phyloP scores from a whole-genome alignment of 2,329 filamentous ascomycete genomes.

The Aspergillus sp. region DNA sequence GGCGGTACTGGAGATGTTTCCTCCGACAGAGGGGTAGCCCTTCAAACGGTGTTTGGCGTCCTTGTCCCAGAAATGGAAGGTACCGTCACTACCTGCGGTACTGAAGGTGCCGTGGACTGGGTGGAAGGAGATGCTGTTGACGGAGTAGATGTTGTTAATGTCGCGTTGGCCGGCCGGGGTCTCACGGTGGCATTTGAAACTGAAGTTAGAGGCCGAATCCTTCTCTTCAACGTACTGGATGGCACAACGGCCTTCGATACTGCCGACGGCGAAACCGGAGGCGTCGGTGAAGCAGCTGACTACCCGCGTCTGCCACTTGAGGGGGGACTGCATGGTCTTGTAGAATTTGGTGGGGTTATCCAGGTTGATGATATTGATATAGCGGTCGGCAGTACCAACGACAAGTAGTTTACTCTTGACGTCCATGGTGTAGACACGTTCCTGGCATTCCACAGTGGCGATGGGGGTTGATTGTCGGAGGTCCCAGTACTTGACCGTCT shows the following conservation, averaged over 20 bases:
- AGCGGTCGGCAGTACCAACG: constrained; percentile 86
- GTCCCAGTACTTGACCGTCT: constrained; percentile 56
- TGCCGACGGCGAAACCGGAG: constrained; percentile 87
- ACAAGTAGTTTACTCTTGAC: constrained; percentile 84
- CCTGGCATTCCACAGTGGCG: constrained; percentile 43
- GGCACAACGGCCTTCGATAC: constrained; percentile 93
- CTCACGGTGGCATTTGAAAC: constrained; percentile 97
- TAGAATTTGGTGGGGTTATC: constrained; percentile 85
- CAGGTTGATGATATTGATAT: constrained; percentile 92
- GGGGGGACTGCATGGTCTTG: constrained; percentile 90
- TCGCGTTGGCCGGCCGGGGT: constrained; percentile 59
- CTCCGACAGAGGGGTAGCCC: constrained; percentile 79
- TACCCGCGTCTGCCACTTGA: constrained; percentile 97
- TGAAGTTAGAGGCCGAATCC: constrained; percentile 87
- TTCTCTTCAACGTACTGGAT: constrained; percentile 99
- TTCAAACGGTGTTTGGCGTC: constrained; percentile 84
- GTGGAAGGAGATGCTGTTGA: constrained; percentile 98
- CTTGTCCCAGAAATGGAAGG: constrained; percentile 77
- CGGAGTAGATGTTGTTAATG: constrained; percentile 82
- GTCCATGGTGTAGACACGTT: constrained; percentile 78
- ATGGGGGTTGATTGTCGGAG: constrained; percentile 45
- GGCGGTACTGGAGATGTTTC: constrained; percentile 83
- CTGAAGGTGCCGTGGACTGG: constrained; percentile 96
- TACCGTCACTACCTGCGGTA: constrained; percentile 90
- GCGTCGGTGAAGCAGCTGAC: constrained; percentile 93